Evolutionary conservation across 768 basidiomycete species (phyloP).

Genomic region (Russula sp.): DNA sequence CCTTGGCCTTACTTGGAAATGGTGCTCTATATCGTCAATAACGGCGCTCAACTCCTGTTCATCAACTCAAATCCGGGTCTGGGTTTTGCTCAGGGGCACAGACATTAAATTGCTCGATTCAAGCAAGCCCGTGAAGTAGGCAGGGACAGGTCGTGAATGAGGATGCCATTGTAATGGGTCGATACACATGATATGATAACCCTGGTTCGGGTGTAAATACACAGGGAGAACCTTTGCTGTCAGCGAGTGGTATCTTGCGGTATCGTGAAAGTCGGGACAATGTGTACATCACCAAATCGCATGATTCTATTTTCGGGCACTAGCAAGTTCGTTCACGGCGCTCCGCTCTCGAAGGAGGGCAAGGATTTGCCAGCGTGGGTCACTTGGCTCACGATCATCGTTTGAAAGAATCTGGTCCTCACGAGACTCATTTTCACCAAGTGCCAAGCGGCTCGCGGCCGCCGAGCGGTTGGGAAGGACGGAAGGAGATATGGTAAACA

Average conservation of each 20-base stretch:
- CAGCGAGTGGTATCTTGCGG: slow-evolving; percentile 5
- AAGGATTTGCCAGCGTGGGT: slow-evolving; percentile 75
- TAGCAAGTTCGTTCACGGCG: slow-evolving; percentile 53
- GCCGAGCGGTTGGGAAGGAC: slow-evolving; percentile 78
- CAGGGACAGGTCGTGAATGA: not conserved
- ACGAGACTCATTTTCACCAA: slow-evolving; percentile 54
- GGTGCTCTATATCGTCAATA: not conserved
- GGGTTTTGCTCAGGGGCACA: not conserved
- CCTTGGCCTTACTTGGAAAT: not conserved
- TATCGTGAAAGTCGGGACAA: not conserved
- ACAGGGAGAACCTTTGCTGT: not conserved
- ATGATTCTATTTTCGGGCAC: slow-evolving; percentile 42
- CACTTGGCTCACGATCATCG: slow-evolving; percentile 52
- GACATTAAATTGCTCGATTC: not conserved
- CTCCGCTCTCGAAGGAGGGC: slow-evolving; percentile 72
- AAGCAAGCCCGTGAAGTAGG: not conserved
- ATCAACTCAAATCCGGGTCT: not conserved
- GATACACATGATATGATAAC: not conserved
- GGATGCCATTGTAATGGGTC: not conserved
- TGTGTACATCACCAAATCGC: slow-evolving; percentile 8
- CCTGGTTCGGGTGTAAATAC: not conserved
- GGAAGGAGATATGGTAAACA: slow-evolving; percentile 74
- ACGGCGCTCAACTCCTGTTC: not conserved
- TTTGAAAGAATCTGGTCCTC: slow-evolving; percentile 60
- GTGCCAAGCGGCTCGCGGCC: slow-evolving; percentile 65